Conservation (phyloP, 345 rosid genomes). For the Limnanthes douglasii region DNA sequence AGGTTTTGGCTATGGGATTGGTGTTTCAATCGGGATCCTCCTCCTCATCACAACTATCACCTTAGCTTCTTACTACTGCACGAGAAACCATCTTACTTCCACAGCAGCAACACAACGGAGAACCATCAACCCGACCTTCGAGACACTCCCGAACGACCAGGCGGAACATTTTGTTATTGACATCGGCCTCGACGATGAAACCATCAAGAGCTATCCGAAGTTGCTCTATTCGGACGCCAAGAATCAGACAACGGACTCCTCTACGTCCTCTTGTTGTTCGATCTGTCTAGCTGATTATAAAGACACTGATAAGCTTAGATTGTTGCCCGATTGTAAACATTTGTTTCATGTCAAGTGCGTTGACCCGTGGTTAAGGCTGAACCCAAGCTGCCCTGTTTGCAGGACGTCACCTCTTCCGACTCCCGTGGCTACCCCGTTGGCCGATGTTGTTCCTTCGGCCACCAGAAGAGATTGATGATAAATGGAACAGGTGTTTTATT, state of each 20-base stretch:
- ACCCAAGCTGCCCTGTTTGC: slow-evolving; percentile 71
- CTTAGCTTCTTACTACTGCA: slow-evolving; percentile 34
- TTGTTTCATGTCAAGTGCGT: slow-evolving; percentile 67
- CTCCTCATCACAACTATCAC: slow-evolving; percentile 35
- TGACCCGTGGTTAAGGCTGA: slow-evolving; percentile 70
- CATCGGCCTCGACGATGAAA: slow-evolving; percentile 56
- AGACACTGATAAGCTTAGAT: slow-evolving; percentile 29
- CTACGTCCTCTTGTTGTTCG: slow-evolving; percentile 46
- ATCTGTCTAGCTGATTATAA: slow-evolving; percentile 81
- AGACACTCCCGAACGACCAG: slow-evolving; percentile 4
- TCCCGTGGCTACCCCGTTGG: slow-evolving; percentile 62
- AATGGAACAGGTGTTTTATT: too few species aligned
- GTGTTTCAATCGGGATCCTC: slow-evolving; percentile 33
- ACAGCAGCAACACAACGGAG: slow-evolving; percentile 7
- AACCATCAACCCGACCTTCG: slow-evolving; percentile 1
- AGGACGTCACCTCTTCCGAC: slow-evolving; percentile 77
- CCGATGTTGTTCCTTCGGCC: slow-evolving; percentile 68
- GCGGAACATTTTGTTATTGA: slow-evolving; percentile 18
- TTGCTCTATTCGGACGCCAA: slow-evolving; percentile 52
- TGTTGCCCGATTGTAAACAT: slow-evolving; percentile 69
- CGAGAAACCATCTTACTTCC: slow-evolving; percentile 17
- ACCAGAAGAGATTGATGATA: too few species aligned
- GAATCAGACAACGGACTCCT: slow-evolving; percentile 20
- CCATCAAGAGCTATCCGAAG: slow-evolving; percentile 61
- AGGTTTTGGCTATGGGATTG: slow-evolving; percentile 35